Evolutionary conservation across 75 land plant species (phyloP).

Genomic region (Selaginella tamariscina): DNA sequence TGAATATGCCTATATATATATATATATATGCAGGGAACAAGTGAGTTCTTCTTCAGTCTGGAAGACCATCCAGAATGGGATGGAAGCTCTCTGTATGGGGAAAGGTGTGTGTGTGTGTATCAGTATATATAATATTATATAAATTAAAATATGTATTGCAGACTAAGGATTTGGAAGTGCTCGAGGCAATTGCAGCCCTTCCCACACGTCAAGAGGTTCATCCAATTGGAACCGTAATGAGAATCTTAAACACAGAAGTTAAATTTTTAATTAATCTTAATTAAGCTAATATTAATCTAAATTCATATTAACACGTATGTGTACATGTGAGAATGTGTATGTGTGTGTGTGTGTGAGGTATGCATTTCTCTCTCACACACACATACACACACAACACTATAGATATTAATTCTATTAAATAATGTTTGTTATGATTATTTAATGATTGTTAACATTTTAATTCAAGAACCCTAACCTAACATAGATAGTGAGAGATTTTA

Average conservation of each 20-base stretch:
- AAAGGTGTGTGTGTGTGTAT: too few relatives aligned
- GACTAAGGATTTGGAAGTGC: slow-evolving; percentile 16
- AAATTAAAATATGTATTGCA: too few relatives aligned
- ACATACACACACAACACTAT: too few relatives aligned
- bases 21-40: slow-evolving; percentile 27
- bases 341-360: slow-evolving; percentile 5
- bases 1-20: not conserved
- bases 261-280: slow-evolving; percentile 12
- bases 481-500: too few relatives aligned
- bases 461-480: too few relatives aligned
- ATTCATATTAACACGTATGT: too few relatives aligned
- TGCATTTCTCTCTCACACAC: not conserved
- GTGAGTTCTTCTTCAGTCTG: slow-evolving; percentile 36
- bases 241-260: slow-evolving; percentile 21
- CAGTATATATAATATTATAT: too few relatives aligned
- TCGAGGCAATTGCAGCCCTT: slow-evolving; percentile 21
- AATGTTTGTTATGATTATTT: too few relatives aligned
- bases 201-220: slow-evolving; percentile 33
- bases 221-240: slow-evolving; percentile 31
- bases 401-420: too few relatives aligned
- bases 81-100: slow-evolving; percentile 36
- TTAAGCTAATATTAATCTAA: not conserved
- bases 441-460: too few relatives aligned
- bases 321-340: too few relatives aligned
- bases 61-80: slow-evolving; percentile 38